Percentiles rank a stretch among this genome's conserved stretches.
Conservation (phyloP, 805 yeast genomes). For the Ogataea nakhonphanomensis region DNA sequence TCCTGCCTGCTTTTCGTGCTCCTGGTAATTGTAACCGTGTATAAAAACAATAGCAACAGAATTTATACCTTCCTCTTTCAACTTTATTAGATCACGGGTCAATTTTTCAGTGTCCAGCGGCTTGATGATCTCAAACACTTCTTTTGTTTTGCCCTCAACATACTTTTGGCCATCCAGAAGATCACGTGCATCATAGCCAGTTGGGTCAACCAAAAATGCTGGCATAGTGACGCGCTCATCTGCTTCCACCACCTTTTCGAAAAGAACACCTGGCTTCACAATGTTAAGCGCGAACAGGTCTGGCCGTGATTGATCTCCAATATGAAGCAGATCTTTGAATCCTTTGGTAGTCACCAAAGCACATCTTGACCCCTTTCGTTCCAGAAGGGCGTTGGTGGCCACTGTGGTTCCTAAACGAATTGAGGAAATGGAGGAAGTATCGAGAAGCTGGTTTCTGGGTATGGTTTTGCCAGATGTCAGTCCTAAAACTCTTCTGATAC, state of each 20-base stretch:
- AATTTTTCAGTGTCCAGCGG: slow-evolving; percentile 30
- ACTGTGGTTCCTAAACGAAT: slow-evolving; percentile 29
- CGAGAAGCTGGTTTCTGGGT: slow-evolving; percentile 18
- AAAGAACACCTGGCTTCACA: slow-evolving; percentile 20
- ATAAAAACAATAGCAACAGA: slow-evolving; percentile 36
- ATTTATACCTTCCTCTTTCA: slow-evolving; percentile 29
- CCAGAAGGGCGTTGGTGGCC: slow-evolving; percentile 26
- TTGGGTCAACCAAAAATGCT: slow-evolving; percentile 26
- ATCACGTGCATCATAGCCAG: background rate
- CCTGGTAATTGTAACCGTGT: slow-evolving; percentile 37
- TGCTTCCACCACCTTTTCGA: slow-evolving; percentile 18
- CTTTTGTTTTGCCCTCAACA: slow-evolving; percentile 31
- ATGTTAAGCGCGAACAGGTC: slow-evolving; percentile 21
- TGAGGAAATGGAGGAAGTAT: slow-evolving; percentile 18
- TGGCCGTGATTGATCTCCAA: slow-evolving; percentile 33
- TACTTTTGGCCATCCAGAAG: slow-evolving; percentile 13
- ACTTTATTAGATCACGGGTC: slow-evolving; percentile 20
- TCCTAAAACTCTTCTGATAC: slow-evolving; percentile 25
- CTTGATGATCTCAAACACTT: slow-evolving; percentile 36
- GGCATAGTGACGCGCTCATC: slow-evolving; percentile 25
- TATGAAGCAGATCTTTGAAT: slow-evolving; percentile 31
- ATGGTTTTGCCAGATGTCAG: slow-evolving; percentile 15
- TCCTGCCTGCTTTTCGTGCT: slow-evolving; percentile 35
- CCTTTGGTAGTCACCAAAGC: slow-evolving; percentile 31
- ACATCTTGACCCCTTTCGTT: slow-evolving; percentile 22